phyloP scores from a whole-genome alignment of 129 eudicot species.

The Calendula officinalis region DNA sequence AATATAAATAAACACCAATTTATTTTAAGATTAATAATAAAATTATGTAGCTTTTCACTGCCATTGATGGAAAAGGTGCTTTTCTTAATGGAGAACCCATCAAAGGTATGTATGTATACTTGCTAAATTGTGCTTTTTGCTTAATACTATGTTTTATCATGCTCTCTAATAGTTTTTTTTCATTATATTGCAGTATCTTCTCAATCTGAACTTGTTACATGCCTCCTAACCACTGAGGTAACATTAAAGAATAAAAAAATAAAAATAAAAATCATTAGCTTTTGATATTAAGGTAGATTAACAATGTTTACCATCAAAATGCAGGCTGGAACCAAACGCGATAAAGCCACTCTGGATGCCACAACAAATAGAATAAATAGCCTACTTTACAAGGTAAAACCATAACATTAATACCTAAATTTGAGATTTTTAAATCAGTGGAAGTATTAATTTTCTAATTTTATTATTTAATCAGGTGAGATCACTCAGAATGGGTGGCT shows the following conservation, averaged over 20 bases:
- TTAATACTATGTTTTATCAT: not conserved
- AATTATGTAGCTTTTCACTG: conserved; percentile 76
- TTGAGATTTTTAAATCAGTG: not conserved
- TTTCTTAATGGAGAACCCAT: conserved; percentile 84
- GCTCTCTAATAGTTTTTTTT: conserved; percentile 8
- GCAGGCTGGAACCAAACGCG: conserved; percentile 88
- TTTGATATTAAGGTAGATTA: not conserved
- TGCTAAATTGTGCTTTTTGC: not conserved
- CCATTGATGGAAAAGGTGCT: conserved; percentile 84
- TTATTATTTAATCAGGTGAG: conserved; percentile 67
- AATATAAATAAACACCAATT: not conserved
- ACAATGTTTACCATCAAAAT: conserved; percentile 14
- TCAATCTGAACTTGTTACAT: conserved; percentile 78
- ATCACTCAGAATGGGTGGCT: conserved; percentile 93
- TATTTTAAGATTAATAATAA: conserved; percentile 14
- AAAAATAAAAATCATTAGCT: not conserved
- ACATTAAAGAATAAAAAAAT: no score
- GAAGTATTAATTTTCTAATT: not conserved
- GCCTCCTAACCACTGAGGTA: conserved; percentile 94
- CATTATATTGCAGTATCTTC: conserved; percentile 64
- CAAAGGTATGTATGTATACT: conserved; percentile 56
- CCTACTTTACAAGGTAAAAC: conserved; percentile 84
- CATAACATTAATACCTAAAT: not conserved
- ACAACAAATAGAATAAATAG: conserved; percentile 76
- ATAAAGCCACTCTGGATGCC: conserved; percentile 73